Evolutionary conservation across 257 asterid species (phyloP), one percentile per base, ranked within the genome.

Genomic region (Nemophila menziesii): DNA sequence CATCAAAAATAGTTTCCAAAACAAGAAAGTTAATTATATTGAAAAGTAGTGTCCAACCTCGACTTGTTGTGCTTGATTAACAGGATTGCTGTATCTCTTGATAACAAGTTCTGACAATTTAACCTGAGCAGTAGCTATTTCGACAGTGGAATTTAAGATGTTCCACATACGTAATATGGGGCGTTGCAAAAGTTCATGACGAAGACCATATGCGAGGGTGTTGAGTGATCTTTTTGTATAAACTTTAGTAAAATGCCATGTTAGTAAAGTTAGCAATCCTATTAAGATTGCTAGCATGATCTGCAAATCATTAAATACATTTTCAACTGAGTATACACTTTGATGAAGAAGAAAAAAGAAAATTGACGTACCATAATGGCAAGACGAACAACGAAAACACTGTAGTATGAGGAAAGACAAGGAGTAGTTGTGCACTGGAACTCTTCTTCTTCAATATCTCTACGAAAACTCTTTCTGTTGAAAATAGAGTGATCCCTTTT

Each of bases 161-260:
- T 65, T 77, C 96, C 96, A 86, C 96, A 86, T 86, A 16, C 96
- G 67, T 20, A 86, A 58, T 19, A 86, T 45, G 0, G 96, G 96
- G 5, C 94, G 73, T 46, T 86, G 94, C 9, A 86, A 82, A 29
- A 86, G 90, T 40, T 86, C 96, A 36, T 70, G 81, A 3, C 96
- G 83, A 48, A 86, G 94, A 23, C 90, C 96, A 46, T 62, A 77
- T 1, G 96, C 96, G 48, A 86, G 53, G 1, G 86, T 72, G 57
- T 77, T 73, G 7, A 86, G 68, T 47, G 94, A 86, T 63, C 72
- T 66, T 43, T 71, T 57, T 0, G 96, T 86, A 60, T 86, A 79
- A 29, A 74, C 92, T 77, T 82, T 66, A 12, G 93, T 86, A 41
- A 86, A 82, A 54, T 86, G 94, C 96, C 96, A 86, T 60, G 96